These are phyloP conservation scores for Amanita thiersii DNA, from an alignment of 768 basidiomycete species.

Conservation along the genomic window DNA sequence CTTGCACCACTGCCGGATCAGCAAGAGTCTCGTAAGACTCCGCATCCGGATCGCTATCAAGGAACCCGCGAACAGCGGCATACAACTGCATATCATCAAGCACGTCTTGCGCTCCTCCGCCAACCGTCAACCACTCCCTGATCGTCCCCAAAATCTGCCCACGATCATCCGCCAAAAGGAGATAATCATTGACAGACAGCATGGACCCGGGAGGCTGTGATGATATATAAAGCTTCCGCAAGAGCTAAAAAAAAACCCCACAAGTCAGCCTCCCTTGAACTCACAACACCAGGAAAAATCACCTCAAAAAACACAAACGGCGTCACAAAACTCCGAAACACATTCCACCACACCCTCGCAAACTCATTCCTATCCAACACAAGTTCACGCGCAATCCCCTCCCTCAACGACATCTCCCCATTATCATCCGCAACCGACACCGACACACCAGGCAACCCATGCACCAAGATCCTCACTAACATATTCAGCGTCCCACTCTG, in stretches of 20 bases:
- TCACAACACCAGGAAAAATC: constrained; percentile 13
- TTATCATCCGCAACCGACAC: constrained; percentile 83
- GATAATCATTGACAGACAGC: constrained; percentile 36
- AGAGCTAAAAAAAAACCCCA: constrained; percentile 35
- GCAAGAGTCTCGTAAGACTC: constrained; percentile 33
- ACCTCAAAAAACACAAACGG: constrained; percentile 85
- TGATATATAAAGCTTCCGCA: constrained; percentile 66
- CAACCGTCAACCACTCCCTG: constrained; percentile 63
- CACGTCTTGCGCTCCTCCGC: constrained; percentile 73
- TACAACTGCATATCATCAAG: constrained; percentile 65
- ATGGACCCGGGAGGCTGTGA: constrained; percentile 34
- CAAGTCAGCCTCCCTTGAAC: constrained; percentile 1
- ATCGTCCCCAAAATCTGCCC: constrained; percentile 57
- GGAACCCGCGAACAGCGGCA: constrained; percentile 49
- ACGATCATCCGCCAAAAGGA: constrained; percentile 43
- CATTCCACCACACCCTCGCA: constrained; percentile 74
- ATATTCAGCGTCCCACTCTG: constrained; percentile 72
- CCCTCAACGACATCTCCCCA: constrained; percentile 72
- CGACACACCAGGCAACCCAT: constrained; percentile 69
- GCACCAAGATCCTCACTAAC: constrained; percentile 67
- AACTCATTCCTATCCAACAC: constrained; percentile 70
- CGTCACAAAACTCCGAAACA: constrained; percentile 74
- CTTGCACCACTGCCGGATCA: constrained; percentile 36
- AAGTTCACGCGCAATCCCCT: constrained; percentile 66
- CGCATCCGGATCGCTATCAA: constrained; percentile 49